Conservation (phyloP, 2,329 filamentous ascomycete species). For the Aphanoascus verrucosus region DNA sequence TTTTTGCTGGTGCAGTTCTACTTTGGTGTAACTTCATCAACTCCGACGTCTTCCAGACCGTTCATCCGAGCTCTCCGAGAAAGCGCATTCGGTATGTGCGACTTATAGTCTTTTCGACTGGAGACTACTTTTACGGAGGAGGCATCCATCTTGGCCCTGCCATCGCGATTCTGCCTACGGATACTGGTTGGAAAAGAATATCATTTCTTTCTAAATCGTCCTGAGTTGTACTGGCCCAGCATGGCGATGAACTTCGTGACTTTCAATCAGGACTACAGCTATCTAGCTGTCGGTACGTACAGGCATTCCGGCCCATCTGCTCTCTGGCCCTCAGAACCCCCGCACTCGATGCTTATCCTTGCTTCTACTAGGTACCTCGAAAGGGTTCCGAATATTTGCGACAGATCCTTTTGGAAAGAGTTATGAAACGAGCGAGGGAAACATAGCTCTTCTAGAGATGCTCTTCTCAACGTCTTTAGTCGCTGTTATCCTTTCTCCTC, state of each 20-base stretch:
- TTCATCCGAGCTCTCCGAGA: too few relatives aligned
- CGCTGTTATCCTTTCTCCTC: slow-evolving; percentile 80
- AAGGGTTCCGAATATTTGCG: slow-evolving; percentile 91
- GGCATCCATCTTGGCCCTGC: not conserved
- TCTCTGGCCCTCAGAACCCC: not conserved
- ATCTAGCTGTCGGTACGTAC: slow-evolving; percentile 76
- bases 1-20: not conserved
- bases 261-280: slow-evolving; percentile 98
- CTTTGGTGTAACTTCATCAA: not conserved
- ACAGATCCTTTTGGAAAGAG: slow-evolving; percentile 94
- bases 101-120: slow-evolving; percentile 3
- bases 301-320: not conserved
- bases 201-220: not conserved
- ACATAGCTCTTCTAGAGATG: slow-evolving; percentile 96
- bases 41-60: not conserved
- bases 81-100: not conserved
- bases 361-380: slow-evolving; percentile 60
- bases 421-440: slow-evolving; percentile 87
- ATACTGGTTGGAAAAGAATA: not conserved
- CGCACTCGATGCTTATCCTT: slow-evolving; percentile 11
- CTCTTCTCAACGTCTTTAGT: slow-evolving; percentile 96
- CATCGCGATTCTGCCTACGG: not conserved
- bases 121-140: slow-evolving; percentile 1
- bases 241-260: slow-evolving; percentile 95
- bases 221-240: slow-evolving; percentile 21